Evolutionary conservation across 2,329 filamentous ascomycete genomes (phyloP), one percentile per base, ranked within the genome.

Genomic region (Aspergillus neotritici): DNA sequence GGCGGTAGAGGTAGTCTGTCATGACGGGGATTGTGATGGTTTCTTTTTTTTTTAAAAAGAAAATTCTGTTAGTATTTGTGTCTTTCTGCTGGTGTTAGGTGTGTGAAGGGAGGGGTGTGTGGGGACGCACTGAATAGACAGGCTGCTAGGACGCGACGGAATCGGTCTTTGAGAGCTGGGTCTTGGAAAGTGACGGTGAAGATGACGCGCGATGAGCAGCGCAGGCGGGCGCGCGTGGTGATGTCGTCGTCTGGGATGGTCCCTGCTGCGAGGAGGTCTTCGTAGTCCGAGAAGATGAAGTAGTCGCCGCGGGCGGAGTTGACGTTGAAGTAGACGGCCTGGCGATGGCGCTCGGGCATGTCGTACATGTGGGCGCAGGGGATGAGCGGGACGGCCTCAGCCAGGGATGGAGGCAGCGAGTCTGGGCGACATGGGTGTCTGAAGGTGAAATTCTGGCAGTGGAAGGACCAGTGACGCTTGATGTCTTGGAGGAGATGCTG

Each of bases 261-360:
- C 3, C 49, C 51, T 6, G 43, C 42, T 4, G 39, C 40, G 9
- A 46, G 32, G 15, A 40, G 45, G 30, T 58, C 52, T 2, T n/a
- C 32, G 46, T 47, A 56, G 37, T 65, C 61, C 3, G 54, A 46
- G 42, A 67, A 66, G n/a, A 67, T 48, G 42, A 66, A 65, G 41
- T 67, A 67, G 30, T 66, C 64, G 6, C 60, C 64, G 29, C 40
- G 35, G 2, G 44, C 16, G 3, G 33, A 17, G n/a, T 55, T 52
- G 21, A 48, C 48, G 31, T 50, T 56, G 45, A 64, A 62, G 43
- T 54, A 56, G 13, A 66, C 40, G 1, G 62, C 60, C 42, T 66
- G 64, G 10, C 64, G 60, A 45, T 65, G 62, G 7, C 65, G 60
- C 48, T 68, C 66, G 28, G 62, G 57, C 1, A 49, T 57, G 40